Base-by-base conservation (phyloP, 257 asterid genomes). In the Echites panduratus region DNA sequence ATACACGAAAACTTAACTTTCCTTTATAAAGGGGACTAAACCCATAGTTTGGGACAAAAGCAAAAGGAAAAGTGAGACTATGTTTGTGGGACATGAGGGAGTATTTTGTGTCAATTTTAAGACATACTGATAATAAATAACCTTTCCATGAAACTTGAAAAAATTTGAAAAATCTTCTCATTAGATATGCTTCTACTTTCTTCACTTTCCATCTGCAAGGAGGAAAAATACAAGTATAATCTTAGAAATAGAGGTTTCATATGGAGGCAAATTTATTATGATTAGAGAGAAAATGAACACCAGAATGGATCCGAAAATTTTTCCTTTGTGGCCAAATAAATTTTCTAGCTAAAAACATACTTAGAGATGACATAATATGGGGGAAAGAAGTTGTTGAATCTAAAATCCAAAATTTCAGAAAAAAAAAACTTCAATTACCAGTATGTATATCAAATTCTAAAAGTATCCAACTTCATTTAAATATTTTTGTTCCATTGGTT, bases 111-210 rank as follows among this genome's bases (percentile, higher is more conserved):
- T 56, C 22, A 68, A 24, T 11, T 44, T 24, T 62, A 41, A 17
- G 64, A 1, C 44, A 7, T 4, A 50, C 14, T 19, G 19, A 48
- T 38, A 24, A 40, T 74, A 57, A 67, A 41, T 26, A 50, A 91
- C 95, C 95, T 87, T 45, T 75, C 68, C 97, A 88, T 89, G 75
- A 92, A 92, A 57, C 85, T 85, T 63, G 89, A 77, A 80, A 80
- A 88, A 69, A 83, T 26, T 29, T 75, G 63, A 45, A 74, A 38
- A 12, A 86, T 78, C 75, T 69, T 73, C 70, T 79, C 79, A 62
- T 62, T 52, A 26, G 70, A 68, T 63, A 61, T 74, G 41, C n/a
- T 71, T 53, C 49, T 22, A 61, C 59, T 59, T 53, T 78, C 79
- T 70, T 80, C 84, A 32, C 73, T 76, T 48, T 77, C 86, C 91